Evolutionary conservation across 176 grass and related monocot genomes (phyloP).

Genomic region (Poa annua): DNA sequence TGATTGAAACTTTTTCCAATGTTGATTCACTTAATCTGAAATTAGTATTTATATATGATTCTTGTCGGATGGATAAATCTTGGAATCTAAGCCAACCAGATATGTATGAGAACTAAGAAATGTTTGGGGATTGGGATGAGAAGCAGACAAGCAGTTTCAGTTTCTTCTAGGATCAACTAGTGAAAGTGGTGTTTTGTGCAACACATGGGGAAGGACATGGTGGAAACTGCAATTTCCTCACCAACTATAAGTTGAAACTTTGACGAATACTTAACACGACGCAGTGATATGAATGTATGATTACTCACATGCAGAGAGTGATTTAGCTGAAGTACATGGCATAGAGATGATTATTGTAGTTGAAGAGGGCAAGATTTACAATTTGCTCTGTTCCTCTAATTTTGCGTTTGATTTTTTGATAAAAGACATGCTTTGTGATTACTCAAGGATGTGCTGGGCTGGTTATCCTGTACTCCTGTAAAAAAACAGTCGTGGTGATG

Average conservation of each 20-base stretch:
- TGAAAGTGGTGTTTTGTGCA: too few relatives aligned
- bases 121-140: neutral
- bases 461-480: neutral
- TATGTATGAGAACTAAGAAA: neutral
- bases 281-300: neutral
- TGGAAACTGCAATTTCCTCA: too few relatives aligned
- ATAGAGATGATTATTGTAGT: neutral
- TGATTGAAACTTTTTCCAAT: slow-evolving; percentile 6
- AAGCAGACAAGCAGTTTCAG: slow-evolving; percentile 5
- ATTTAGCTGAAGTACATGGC: neutral
- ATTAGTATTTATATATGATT: neutral
- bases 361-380: neutral
- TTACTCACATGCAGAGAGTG: too few relatives aligned
- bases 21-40: neutral
- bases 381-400: neutral
- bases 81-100: neutral
- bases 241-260: neutral
- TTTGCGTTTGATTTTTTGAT: neutral
- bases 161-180: neutral
- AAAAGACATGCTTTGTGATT: slow-evolving; percentile 8
- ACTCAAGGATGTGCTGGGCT: neutral
- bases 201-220: too few relatives aligned
- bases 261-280: slow-evolving; percentile 6
- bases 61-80: slow-evolving; percentile 10
- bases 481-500: too few relatives aligned